Evolutionary conservation across 164 flowering plant species (phyloP).

Genomic region (Vitis rotundifolia): DNA sequence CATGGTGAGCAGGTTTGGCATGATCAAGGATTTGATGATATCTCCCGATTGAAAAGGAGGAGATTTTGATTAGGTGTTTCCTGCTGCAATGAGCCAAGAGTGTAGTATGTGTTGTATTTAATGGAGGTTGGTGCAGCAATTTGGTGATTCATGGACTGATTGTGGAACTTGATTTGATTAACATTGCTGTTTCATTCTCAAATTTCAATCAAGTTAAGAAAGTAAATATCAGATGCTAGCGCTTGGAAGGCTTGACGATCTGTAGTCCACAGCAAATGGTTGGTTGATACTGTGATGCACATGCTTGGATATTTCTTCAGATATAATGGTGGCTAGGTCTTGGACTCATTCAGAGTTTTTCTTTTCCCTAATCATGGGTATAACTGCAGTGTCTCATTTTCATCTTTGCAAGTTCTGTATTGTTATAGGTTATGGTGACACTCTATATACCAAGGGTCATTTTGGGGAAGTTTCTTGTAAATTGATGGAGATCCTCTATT

Average conservation of each 20-base stretch:
- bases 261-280: no score
- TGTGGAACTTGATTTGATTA: no score
- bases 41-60: constrained; percentile 42
- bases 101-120: not conserved
- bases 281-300: no score
- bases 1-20: constrained; percentile 49
- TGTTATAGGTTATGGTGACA: constrained; percentile 5
- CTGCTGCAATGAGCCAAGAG: constrained; percentile 2
- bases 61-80: constrained; percentile 37
- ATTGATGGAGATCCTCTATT: constrained; percentile 1
- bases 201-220: no score
- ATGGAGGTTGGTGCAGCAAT: no score
- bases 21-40: constrained; percentile 46
- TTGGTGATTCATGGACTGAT: no score
- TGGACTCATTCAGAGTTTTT: not conserved
- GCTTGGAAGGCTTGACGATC: no score
- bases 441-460: not conserved
- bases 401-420: constrained; percentile 10
- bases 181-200: no score
- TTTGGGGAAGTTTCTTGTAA: not conserved
- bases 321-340: constrained; percentile 2
- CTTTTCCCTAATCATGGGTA: not conserved
- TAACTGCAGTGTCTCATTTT: not conserved
- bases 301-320: not conserved
- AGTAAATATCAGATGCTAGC: no score